Conservation (phyloP, 139 green algal species). For the Tetradesmus lagerheimii region DNA sequence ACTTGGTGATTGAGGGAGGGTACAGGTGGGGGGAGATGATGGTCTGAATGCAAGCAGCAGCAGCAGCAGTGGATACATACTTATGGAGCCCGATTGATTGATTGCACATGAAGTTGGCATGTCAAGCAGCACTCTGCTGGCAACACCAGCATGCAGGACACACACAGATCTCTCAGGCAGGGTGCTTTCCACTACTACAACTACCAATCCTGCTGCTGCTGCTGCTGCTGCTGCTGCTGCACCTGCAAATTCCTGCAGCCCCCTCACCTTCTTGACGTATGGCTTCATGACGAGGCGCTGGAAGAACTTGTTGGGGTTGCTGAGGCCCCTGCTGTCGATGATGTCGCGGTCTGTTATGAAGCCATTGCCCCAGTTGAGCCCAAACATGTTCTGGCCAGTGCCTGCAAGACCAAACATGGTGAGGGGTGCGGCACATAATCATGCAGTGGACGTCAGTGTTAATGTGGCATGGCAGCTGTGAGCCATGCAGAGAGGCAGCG, state of each 20-base stretch:
- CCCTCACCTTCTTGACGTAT: background rate
- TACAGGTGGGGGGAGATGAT: slow-evolving; percentile 46
- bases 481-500: background rate
- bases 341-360: slow-evolving; percentile 37
- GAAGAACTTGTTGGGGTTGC: slow-evolving; percentile 44
- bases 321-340: slow-evolving; percentile 28
- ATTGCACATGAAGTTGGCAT: background rate
- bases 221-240: background rate
- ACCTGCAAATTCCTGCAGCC: background rate
- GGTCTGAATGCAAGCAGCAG: background rate
- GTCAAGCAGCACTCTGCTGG: background rate
- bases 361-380: slow-evolving; percentile 49
- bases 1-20: slow-evolving; percentile 38
- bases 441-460: background rate
- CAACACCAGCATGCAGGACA: background rate
- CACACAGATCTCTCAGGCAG: background rate
- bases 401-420: background rate
- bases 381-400: slow-evolving; percentile 45
- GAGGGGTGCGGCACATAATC: background rate
- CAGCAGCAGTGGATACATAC: background rate
- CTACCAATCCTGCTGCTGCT: too few relatives aligned
- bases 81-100: background rate
- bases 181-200: too few relatives aligned
- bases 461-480: background rate
- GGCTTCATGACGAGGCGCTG: slow-evolving; percentile 23